Evolutionary conservation across 305 asterid genomes (phyloP), one percentile per base, ranked within the genome.

Genomic region (Fraxinus dipetala): DNA sequence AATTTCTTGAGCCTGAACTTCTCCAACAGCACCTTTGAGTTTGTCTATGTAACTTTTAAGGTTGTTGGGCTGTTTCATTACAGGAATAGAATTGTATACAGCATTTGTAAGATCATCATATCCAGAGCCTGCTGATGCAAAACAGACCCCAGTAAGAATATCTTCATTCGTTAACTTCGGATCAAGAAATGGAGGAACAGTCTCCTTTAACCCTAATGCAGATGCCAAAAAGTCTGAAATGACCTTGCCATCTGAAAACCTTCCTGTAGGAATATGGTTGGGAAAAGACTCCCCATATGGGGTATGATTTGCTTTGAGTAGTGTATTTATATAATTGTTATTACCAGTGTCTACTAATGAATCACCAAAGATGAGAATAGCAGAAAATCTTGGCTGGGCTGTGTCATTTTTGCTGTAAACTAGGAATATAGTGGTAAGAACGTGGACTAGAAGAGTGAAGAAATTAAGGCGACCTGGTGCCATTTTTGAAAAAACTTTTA

Each of bases 181-280:
- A 24, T 83, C 84, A 3, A 81, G 31, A 75, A 84, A 87, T 20
- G 90, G 90, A 13, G 88, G 88, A 9, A 87, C 54, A 6, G 83
- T 31, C 8, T 80, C 73, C 48, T 85, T 87, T 9, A 87, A 69
- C 34, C 74, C 54, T 13, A 87, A 61, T 0, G 35, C 74, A 2
- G 79, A 75, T 24, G 87, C 87, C 9, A 85, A 7, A 35, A 83
- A 84, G 28, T 87, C 90, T 16, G 90, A 70, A 51, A 85, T 22
- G 63, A 87, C 72, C 69, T 78, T 87, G 26, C 90, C 90, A 30
- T 87, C 59, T 0, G 88, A 80, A 77, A 87, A 87, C 38, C 86
- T 61, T 0, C 88, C 88, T 2, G 85, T 83, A 3, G 88, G 75
- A 48, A 81, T 14, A 7, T 77, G 72, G 18, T 74, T 82, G 0